These are phyloP conservation scores for Prunus padus DNA, from an alignment of 306 rosid species.

Conservation along the genomic window DNA sequence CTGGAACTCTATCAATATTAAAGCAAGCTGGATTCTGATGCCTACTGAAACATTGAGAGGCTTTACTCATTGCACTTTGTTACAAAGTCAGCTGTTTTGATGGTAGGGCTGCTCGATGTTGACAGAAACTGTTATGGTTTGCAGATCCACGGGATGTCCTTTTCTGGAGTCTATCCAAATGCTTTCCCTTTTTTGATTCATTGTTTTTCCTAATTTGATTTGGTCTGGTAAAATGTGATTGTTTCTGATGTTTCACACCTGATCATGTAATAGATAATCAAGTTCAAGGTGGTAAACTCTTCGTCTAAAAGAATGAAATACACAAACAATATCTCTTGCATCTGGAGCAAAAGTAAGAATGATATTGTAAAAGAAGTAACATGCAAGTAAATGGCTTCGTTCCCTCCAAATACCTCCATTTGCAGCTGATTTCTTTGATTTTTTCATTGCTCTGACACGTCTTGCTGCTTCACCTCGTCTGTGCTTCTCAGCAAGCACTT, in stretches of 20 bases:
- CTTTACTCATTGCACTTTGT: conserved; percentile 33
- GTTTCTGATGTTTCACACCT: conserved; percentile 36
- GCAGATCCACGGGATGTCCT: background rate
- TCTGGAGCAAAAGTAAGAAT: background rate
- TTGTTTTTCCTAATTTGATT: conserved; percentile 30
- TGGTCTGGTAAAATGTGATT: conserved; percentile 32
- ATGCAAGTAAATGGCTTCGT: conserved; percentile 9
- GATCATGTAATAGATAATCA: conserved; percentile 18
- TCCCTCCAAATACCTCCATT: conserved; percentile 37
- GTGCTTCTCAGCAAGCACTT: conserved; percentile 78
- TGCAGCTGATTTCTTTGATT: conserved; percentile 26
- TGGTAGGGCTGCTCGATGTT: conserved; percentile 21
- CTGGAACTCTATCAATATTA: conserved; percentile 30
- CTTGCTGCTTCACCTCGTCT: conserved; percentile 72
- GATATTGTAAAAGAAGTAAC: background rate
- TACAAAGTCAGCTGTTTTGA: conserved; percentile 24
- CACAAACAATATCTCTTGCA: background rate
- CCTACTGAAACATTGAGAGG: conserved; percentile 20
- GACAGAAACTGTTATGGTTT: conserved; percentile 11
- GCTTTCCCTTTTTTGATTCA: conserved; percentile 31
- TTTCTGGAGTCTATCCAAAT: conserved; percentile 26
- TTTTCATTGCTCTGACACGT: conserved; percentile 44
- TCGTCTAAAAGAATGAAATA: conserved; percentile 14
- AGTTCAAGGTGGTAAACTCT: background rate
- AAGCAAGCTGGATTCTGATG: conserved; percentile 23